Evolutionary conservation across 2,329 filamentous ascomycete genomes (phyloP).

Genomic region (Nannizziopsis arthrosporioides): DNA sequence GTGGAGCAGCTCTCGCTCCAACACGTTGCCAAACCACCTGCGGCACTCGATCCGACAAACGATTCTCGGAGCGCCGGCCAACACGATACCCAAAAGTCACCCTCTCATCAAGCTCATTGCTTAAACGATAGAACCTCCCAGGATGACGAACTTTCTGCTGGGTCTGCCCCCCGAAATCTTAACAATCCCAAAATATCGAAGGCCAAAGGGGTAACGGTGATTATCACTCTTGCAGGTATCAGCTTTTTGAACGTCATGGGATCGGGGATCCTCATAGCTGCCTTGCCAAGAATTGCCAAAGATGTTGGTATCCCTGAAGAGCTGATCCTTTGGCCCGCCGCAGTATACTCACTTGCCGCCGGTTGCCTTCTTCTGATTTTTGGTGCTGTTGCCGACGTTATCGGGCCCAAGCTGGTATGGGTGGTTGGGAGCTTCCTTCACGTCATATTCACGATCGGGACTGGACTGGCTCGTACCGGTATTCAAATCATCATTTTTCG

Average conservation of each 20-base stretch:
- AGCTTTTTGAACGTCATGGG: slow-evolving; percentile 25
- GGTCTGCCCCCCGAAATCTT: too few relatives aligned
- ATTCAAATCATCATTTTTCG: slow-evolving; percentile 38
- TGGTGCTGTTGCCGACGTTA: slow-evolving; percentile 40
- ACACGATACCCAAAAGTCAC: too few relatives aligned
- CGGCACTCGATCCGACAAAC: too few relatives aligned
- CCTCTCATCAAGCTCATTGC: too few relatives aligned
- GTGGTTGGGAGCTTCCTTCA: slow-evolving; percentile 36
- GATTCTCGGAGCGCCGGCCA: too few relatives aligned
- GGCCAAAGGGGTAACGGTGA: slow-evolving; percentile 15
- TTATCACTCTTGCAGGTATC: slow-evolving; percentile 21
- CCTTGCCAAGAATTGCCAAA: slow-evolving; percentile 21
- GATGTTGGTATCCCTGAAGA: slow-evolving; percentile 21
- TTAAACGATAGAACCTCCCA: too few relatives aligned
- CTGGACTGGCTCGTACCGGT: slow-evolving; percentile 28
- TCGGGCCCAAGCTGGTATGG: slow-evolving; percentile 38
- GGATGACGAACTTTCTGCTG: too few relatives aligned
- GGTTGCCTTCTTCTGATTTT: slow-evolving; percentile 37
- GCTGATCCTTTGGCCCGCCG: slow-evolving; percentile 21
- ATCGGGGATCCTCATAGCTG: slow-evolving; percentile 21
- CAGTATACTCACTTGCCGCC: slow-evolving; percentile 24
- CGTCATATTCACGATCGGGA: slow-evolving; percentile 31
- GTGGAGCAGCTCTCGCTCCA: too few relatives aligned
- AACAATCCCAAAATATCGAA: slow-evolving; percentile 10
- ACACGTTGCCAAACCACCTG: too few relatives aligned